Evolutionary conservation across 371 early-diverging fungal genomes (phyloP).

Genomic region (Nematocida homosporus): DNA sequence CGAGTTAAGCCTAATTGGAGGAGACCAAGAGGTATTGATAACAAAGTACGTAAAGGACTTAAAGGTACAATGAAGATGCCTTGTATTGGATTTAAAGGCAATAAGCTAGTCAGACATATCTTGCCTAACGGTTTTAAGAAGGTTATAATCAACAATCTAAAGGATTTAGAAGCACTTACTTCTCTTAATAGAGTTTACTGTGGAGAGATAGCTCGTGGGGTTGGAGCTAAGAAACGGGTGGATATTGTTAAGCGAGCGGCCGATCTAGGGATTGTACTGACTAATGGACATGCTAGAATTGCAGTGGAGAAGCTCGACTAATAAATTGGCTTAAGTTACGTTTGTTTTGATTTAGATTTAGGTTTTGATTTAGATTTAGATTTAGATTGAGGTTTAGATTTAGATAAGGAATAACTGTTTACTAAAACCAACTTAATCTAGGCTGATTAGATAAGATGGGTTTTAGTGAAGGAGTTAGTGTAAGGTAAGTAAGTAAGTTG

Average conservation of each 20-base stretch:
- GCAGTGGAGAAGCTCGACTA: conserved; percentile 72
- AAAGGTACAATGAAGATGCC: conserved; percentile 96
- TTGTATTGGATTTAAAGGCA: conserved; percentile 79
- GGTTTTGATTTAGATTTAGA: too few relatives aligned
- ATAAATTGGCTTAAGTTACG: too few relatives aligned
- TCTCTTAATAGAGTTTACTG: conserved; percentile 96
- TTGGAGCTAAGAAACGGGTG: conserved; percentile 90
- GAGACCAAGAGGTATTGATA: conserved; percentile 99
- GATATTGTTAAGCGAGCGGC: conserved; percentile 89
- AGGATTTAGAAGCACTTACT: conserved; percentile 87
- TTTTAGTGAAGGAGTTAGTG: too few relatives aligned
- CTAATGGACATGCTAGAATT: conserved; percentile 89
- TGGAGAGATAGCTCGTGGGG: conserved; percentile 95
- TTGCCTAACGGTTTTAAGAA: conserved; percentile 96
- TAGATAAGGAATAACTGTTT: too few relatives aligned
- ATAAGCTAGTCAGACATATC: conserved; percentile 85
- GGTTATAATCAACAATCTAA: conserved; percentile 84
- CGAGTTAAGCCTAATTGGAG: conserved; percentile 89
- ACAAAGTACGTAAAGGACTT: conserved; percentile 92
- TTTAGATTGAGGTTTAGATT: too few relatives aligned
- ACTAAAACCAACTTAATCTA: too few relatives aligned
- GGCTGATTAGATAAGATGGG: too few relatives aligned
- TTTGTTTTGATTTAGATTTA: too few relatives aligned
- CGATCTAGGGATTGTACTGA: conserved; percentile 89
- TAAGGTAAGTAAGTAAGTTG: too few relatives aligned